Base-by-base conservation (phyloP, 345 rosid genomes). In the Erodium maritimum region DNA sequence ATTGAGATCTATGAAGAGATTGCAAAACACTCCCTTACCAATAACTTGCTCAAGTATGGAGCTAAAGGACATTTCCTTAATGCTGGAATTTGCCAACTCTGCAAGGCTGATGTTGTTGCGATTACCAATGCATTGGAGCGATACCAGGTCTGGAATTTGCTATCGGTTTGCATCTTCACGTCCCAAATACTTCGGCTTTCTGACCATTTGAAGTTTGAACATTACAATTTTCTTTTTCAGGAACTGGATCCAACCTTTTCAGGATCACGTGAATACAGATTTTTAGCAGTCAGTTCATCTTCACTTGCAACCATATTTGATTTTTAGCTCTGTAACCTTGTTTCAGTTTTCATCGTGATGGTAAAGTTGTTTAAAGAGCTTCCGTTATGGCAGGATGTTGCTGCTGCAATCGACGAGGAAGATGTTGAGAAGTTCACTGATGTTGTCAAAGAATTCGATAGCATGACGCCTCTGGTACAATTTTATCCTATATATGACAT, bases 51-150 rank as follows among this genome's bases (percentile, higher is more conserved):
- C 48, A 91, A 89, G 68, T 89, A 91, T 69, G 96, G 96, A 73
- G 98, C 83, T 65, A 89, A 88, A 75, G 99, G 99, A 19, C 96
- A 93, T 78, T 86, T 93, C 72, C 91, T 93, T 59, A 93, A 81
- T 77, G 96, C 99, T 64, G 99, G 99, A 67, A 63, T 93, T 72
- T 89, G 96, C 74, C 95, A 89, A 65, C 89, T 93, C 61, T 89
- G 96, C 85, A 86, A 86, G 77, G 88, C 82, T 2, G 99, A 93
- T 70, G 79, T 79, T 63, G 86, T 88, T 81, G 81, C 96, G 64
- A 82, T 93, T 62, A 75, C 75, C 18, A 93, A 89, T 73, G 99
- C 99, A 1, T 78, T 93, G 56, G 99, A 93, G 73, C 71, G 74
- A 63, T 93, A 93, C 67, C 96, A 89, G 99, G 99, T 93, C 56